phyloP scores from a whole-genome alignment of 306 rosid species.

The Gillenia trifoliata region DNA sequence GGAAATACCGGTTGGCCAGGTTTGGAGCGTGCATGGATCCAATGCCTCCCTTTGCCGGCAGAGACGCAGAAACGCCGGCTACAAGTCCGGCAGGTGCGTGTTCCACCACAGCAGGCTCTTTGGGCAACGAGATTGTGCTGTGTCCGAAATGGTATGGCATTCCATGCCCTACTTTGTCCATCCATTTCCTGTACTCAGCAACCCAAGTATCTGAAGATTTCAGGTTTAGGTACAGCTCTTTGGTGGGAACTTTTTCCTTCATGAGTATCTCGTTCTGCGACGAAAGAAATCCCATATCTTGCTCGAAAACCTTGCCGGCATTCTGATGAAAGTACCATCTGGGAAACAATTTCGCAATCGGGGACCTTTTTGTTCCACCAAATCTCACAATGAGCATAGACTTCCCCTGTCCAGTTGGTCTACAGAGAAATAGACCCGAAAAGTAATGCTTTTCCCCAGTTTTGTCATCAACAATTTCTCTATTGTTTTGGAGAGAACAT shows the following conservation, averaged over 20 bases:
- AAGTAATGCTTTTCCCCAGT: constrained; percentile 59
- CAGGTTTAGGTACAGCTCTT: constrained; percentile 67
- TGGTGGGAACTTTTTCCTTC: constrained; percentile 81
- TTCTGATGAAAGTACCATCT: constrained; percentile 93
- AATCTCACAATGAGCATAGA: constrained; percentile 91
- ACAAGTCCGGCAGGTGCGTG: constrained; percentile 87
- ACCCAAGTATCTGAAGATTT: constrained; percentile 93
- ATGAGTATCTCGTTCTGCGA: constrained; percentile 82
- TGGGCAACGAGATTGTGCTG: constrained; percentile 71
- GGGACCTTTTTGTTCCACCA: constrained; percentile 63
- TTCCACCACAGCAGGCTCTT: constrained; percentile 85
- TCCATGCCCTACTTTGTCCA: constrained; percentile 98
- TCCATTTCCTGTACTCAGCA: constrained; percentile 89
- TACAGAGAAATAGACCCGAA: constrained; percentile 78
- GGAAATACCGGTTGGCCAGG: constrained; percentile 73
- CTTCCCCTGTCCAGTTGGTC: constrained; percentile 95
- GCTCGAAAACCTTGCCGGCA: constrained; percentile 91
- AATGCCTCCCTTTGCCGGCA: constrained; percentile 80
- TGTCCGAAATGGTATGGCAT: constrained; percentile 98
- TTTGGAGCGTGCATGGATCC: constrained; percentile 83
- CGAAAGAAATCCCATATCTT: constrained; percentile 96
- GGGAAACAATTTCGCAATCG: constrained; percentile 57
- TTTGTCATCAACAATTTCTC: constrained; percentile 47
- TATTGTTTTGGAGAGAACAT: constrained; percentile 80
- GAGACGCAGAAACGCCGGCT: constrained; percentile 72